Evolutionary conservation across 768 basidiomycete genomes (phyloP).

Genomic region (Boletellus emodensis): DNA sequence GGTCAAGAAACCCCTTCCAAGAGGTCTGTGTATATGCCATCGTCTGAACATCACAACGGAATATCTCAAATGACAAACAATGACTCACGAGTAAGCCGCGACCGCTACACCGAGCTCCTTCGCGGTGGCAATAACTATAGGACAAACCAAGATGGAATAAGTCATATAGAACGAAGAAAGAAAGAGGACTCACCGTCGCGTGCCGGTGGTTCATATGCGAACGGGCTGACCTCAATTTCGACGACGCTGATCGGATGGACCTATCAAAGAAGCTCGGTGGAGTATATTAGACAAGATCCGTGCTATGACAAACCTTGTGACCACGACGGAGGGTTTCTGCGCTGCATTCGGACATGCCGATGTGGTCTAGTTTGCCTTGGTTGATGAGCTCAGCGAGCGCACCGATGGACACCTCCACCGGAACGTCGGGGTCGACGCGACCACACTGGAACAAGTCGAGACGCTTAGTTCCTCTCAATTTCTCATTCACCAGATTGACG

Average conservation of each 20-base stretch:
- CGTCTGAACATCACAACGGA: background rate
- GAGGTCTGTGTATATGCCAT: constrained; percentile 35
- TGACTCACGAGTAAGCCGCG: constrained; percentile 51
- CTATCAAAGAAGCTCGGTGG: constrained; percentile 21
- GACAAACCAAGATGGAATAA: background rate
- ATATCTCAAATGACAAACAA: background rate
- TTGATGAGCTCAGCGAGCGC: constrained; percentile 38
- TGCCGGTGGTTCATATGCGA: constrained; percentile 51
- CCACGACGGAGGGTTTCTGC: constrained; percentile 44
- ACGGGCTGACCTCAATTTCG: constrained; percentile 66
- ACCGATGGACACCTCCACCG: constrained; percentile 45
- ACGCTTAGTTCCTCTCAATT: constrained; percentile 48
- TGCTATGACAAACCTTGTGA: constrained; percentile 11
- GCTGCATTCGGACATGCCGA: constrained; percentile 55
- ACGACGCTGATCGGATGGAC: constrained; percentile 54
- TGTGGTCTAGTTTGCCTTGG: constrained; percentile 42
- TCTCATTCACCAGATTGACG: constrained; percentile 38
- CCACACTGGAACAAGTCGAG: constrained; percentile 60
- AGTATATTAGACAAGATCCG: background rate
- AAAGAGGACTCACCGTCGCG: constrained; percentile 31
- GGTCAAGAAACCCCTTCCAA: constrained; percentile 51
- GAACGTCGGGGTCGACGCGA: constrained; percentile 19
- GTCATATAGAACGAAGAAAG: too few species aligned
- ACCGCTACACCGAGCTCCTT: constrained; percentile 55
- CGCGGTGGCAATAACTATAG: constrained; percentile 47